Percentiles rank a stretch among this genome's conserved stretches.
phyloP scores from a whole-genome alignment of 805 yeast genomes.

The Kuraishia ogatae region DNA sequence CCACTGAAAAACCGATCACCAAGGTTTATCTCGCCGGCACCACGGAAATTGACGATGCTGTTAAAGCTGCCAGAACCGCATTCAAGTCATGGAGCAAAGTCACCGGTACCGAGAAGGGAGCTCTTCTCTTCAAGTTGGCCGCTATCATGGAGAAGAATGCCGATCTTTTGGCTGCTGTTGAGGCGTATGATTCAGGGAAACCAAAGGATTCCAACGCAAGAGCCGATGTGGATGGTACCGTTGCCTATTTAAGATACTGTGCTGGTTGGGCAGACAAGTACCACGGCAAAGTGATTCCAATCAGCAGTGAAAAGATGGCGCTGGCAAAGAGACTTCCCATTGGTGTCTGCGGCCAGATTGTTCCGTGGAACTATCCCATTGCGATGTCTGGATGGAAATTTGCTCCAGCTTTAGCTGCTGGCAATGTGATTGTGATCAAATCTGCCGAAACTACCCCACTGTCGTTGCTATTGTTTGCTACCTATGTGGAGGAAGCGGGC shows the following conservation, averaged over 20 bases:
- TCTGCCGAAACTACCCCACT: conserved; percentile 73
- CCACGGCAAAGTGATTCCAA: conserved; percentile 30
- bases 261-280: conserved; percentile 60
- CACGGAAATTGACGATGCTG: conserved; percentile 44
- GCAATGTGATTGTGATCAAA: conserved; percentile 65
- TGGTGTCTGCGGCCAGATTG: conserved; percentile 60
- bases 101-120: conserved; percentile 30
- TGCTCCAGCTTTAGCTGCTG: conserved; percentile 78
- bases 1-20: conserved; percentile 38
- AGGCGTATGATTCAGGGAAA: conserved; percentile 50
- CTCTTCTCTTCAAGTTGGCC: conserved; percentile 36
- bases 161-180: conserved; percentile 37
- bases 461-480: conserved; percentile 54
- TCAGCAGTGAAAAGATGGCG: conserved; percentile 40
- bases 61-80: conserved; percentile 37
- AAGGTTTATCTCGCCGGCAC: conserved; percentile 37
- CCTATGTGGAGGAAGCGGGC: conserved; percentile 53
- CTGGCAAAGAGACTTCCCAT: conserved; percentile 62
- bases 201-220: conserved; percentile 37
- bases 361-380: conserved; percentile 69
- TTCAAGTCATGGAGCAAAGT: conserved; percentile 38
- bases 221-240: conserved; percentile 38
- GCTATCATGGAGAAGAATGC: conserved; percentile 39
- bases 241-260: conserved; percentile 38
- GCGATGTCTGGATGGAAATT: conserved; percentile 75